A percentile compares a stretch with the other conserved stretches of the same genome.
Conservation (phyloP, 2,329 filamentous ascomycete genomes). For the Fusarium sp. region DNA sequence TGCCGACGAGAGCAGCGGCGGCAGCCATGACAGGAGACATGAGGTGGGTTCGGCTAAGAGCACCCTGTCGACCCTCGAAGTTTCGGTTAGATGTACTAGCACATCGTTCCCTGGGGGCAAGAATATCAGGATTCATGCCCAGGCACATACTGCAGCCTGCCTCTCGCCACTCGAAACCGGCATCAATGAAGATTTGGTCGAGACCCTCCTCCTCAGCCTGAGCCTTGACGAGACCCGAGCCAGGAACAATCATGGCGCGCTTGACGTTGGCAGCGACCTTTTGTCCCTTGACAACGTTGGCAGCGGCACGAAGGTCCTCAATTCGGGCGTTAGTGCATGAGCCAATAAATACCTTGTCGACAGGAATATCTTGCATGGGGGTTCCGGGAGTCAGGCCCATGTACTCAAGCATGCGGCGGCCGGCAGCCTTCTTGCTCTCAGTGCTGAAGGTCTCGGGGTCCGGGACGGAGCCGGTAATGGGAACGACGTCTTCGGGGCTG, state of each 20-base stretch:
- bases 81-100: slow-evolving; percentile 97
- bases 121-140: slow-evolving; percentile 98
- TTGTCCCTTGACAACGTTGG: slow-evolving; percentile 85
- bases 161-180: slow-evolving; percentile 98
- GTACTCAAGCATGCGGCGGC: slow-evolving; percentile 87
- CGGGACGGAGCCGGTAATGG: slow-evolving; percentile 91
- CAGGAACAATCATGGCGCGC: slow-evolving; percentile 95
- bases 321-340: slow-evolving; percentile 98
- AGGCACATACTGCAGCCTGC: slow-evolving; percentile 99
- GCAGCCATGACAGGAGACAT: slow-evolving; percentile 99
- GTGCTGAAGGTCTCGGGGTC: slow-evolving; percentile 87
- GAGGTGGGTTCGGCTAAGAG: slow-evolving; percentile 88
- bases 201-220: slow-evolving; percentile 92
- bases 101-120: slow-evolving; percentile 90
- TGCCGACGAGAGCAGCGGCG: slow-evolving; percentile 87
- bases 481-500: slow-evolving; percentile 94
- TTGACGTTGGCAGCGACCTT: slow-evolving; percentile 90
- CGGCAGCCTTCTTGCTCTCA: slow-evolving; percentile 81
- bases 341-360: slow-evolving; percentile 98
- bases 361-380: slow-evolving; percentile 86
- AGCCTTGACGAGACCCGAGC: slow-evolving; percentile 92
- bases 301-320: slow-evolving; percentile 90
- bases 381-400: slow-evolving; percentile 93
- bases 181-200: slow-evolving; percentile 89
- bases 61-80: slow-evolving; percentile 96